These are phyloP conservation scores for Yamadazyma philogaea DNA, from an alignment of 805 yeast genomes.

Conservation along the genomic window DNA sequence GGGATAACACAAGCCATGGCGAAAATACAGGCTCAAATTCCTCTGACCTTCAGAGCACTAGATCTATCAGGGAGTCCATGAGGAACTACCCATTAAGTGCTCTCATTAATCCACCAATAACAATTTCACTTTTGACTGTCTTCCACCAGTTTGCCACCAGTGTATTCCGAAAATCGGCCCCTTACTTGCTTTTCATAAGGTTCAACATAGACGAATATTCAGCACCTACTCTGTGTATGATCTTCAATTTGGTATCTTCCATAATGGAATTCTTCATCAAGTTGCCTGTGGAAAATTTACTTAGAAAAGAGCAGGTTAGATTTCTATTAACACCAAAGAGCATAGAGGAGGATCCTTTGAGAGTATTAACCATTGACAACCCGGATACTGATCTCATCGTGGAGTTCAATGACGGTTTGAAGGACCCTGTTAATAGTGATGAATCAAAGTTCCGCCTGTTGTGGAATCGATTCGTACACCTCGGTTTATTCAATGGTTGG, in stretches of 20 bases:
- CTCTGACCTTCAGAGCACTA: constrained; percentile 15
- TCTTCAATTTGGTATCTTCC: constrained; percentile 58
- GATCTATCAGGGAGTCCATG: constrained; percentile 74
- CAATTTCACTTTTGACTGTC: constrained; percentile 44
- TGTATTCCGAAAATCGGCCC: constrained; percentile 64
- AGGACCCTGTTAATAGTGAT: constrained; percentile 22
- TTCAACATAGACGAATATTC: constrained; percentile 66
- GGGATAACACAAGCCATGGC: neutral
- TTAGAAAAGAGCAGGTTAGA: constrained; percentile 78
- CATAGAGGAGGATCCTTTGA: constrained; percentile 30
- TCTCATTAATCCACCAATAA: constrained; percentile 55
- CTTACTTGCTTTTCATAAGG: constrained; percentile 55
- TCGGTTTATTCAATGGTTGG: constrained; percentile 81
- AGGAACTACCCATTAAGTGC: constrained; percentile 54
- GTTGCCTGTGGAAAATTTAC: constrained; percentile 83
- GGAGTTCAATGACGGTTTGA: constrained; percentile 47
- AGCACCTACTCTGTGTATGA: constrained; percentile 57
- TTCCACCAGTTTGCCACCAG: constrained; percentile 59
- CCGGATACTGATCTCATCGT: constrained; percentile 54
- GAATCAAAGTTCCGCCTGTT: constrained; percentile 33
- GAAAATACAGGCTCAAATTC: neutral
- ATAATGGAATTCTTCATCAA: constrained; percentile 67
- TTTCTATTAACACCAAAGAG: constrained; percentile 48
- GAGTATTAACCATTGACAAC: constrained; percentile 42
- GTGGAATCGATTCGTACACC: constrained; percentile 22